phyloP scores from a whole-genome alignment of 2,329 filamentous ascomycete species.

The Fusarium coicis region DNA sequence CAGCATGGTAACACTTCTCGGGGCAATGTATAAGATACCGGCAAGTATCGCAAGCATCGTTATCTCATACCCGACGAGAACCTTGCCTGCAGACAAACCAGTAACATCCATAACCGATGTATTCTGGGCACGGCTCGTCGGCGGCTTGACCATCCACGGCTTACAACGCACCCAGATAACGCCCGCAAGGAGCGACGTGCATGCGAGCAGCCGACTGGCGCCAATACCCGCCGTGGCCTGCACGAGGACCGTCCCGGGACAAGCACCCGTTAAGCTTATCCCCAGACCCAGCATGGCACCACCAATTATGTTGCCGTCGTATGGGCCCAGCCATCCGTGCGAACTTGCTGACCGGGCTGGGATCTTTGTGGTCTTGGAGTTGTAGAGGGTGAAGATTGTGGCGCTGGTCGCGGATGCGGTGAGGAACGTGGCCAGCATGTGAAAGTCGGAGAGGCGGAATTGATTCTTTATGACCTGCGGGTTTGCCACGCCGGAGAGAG shows the following conservation, averaged over 20 bases:
- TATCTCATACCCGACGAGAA: slow-evolving; percentile 8
- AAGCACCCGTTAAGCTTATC: slow-evolving; percentile 27
- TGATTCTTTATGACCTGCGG: slow-evolving; percentile 18
- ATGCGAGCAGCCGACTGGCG: slow-evolving; percentile 6
- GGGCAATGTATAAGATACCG: not conserved
- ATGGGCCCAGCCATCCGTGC: slow-evolving; percentile 5
- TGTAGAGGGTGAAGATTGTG: slow-evolving; percentile 10
- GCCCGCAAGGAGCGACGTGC: slow-evolving; percentile 4
- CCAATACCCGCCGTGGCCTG: slow-evolving; percentile 10
- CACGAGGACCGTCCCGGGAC: slow-evolving; percentile 20
- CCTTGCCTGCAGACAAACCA: not conserved
- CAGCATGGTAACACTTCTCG: slow-evolving; percentile 7
- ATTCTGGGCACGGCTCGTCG: slow-evolving; percentile 11
- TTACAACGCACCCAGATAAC: slow-evolving; percentile 1
- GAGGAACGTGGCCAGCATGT: slow-evolving; percentile 23
- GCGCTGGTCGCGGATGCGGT: slow-evolving; percentile 18
- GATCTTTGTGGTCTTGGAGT: not conserved
- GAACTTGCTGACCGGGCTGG: not conserved
- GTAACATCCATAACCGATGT: slow-evolving; percentile 3
- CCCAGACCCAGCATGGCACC: slow-evolving; percentile 21
- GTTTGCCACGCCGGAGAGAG: slow-evolving; percentile 13
- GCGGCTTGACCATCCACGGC: not conserved
- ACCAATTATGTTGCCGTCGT: slow-evolving; percentile 18
- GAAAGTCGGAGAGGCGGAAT: slow-evolving; percentile 18
- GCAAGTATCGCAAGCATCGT: slow-evolving; percentile 1